These are phyloP conservation scores for Diaporthe capsici DNA, from an alignment of 2,329 filamentous ascomycete species.

Conservation along the genomic window DNA sequence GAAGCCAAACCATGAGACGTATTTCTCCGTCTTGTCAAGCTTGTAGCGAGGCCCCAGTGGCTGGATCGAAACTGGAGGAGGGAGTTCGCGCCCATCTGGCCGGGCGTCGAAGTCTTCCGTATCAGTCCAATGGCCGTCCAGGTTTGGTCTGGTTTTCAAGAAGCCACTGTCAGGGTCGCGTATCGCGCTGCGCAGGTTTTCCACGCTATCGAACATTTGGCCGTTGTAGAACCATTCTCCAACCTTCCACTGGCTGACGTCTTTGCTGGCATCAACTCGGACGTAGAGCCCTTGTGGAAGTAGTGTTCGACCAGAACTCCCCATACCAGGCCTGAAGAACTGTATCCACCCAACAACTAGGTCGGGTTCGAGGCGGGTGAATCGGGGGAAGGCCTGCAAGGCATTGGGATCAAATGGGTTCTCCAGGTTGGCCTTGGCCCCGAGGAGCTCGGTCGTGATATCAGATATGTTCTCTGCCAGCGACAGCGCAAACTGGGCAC, in stretches of 20 bases:
- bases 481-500: conserved; percentile 52
- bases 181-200: conserved; percentile 26
- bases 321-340: conserved; percentile 57
- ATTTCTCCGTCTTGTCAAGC: conserved; percentile 60
- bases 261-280: conserved; percentile 52
- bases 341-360: conserved; percentile 57
- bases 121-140: conserved; percentile 51
- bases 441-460: conserved; percentile 57
- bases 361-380: conserved; percentile 55
- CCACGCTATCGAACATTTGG: conserved; percentile 25
- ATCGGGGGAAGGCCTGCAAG: conserved; percentile 52
- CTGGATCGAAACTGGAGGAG: conserved; percentile 53
- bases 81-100: conserved; percentile 43
- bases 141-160: conserved; percentile 33
- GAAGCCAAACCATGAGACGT: conserved; percentile 67
- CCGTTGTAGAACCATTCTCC: conserved; percentile 44
- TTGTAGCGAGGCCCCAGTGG: conserved; percentile 57
- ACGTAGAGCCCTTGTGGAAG: conserved; percentile 62
- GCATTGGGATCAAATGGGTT: conserved; percentile 50
- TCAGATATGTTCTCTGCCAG: conserved; percentile 53
- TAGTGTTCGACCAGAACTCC: conserved; percentile 51
- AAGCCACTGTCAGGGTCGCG: conserved; percentile 23
- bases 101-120: conserved; percentile 52
- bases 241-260: conserved; percentile 42
- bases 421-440: conserved; percentile 51